These are phyloP conservation scores for Geotrichum candidum DNA, from an alignment of 1,139 yeast genomes.

Conservation along the genomic window DNA sequence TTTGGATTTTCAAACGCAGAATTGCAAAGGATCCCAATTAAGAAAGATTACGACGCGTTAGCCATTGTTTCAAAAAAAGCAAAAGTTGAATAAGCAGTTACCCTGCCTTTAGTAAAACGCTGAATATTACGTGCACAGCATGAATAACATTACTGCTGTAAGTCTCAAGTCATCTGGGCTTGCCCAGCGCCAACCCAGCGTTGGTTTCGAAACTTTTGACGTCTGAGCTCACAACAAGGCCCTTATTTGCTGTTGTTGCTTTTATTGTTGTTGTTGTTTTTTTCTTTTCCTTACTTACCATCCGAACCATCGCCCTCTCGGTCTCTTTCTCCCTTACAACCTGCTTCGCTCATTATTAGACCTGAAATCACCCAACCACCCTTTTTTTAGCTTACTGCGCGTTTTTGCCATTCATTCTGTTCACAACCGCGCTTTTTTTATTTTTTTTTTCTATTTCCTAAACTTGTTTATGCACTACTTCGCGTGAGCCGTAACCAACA, in stretches of 20 bases:
- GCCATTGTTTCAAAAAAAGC: neutral
- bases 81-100: neutral
- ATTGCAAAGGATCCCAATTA: neutral
- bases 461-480: neutral
- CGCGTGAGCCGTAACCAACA: neutral
- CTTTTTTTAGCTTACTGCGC: neutral
- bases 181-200: neutral
- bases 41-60: neutral
- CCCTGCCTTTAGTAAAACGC: neutral
- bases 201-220: neutral
- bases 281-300: neutral
- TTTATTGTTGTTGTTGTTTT: neutral
- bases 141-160: neutral
- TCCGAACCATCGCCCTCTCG: neutral
- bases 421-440: neutral
- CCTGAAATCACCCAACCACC: neutral
- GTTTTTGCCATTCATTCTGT: neutral
- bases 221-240: neutral
- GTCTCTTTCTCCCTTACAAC: neutral
- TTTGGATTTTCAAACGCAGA: neutral
- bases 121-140: neutral
- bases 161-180: neutral
- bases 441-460: neutral
- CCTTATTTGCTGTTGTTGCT: neutral
- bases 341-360: neutral